Base-by-base conservation (phyloP, 1,284 basidiomycete genomes). In the Somion occarium region DNA sequence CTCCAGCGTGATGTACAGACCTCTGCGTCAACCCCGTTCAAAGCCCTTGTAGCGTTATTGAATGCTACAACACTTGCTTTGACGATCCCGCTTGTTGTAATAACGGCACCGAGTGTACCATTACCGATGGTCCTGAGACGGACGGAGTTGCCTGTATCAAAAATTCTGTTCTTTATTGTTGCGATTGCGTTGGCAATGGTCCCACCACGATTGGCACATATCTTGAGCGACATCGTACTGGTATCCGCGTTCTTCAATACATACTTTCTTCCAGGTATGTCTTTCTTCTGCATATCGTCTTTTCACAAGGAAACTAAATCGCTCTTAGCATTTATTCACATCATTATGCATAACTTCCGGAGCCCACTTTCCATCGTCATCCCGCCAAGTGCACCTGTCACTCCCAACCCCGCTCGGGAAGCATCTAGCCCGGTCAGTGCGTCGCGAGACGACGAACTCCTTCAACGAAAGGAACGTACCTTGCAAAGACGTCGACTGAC, bases 381-480 rank as follows among this genome's bases (percentile, higher is more conserved):
- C 15, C 80, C 83, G 3, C 71, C 74, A 18, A 62, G 61, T 44
- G 70, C 59, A n/a, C 60, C 61, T 0, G 56, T 42, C 27, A 61
- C 65, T 38, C 49, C 53, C 26, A 41, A 25, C 49, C 19, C 49
- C 19, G 22, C 49, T 12, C 30, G 7, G 7, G 7, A 7, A 7
- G 30, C 30, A 15, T 34, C 30, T 7, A 34, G 30, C 30, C 42
- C 42, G 9, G 61, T 61, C 30, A 53, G 53, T 38, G 52, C 59
- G 39, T 62, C 66, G 27, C 53, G 61, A 46, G 61, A 71, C 45
- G 84, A 88, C 59, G 79, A 83, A 47, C 75, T 91, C 23, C 69
- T 91, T 38, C 77, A 85, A 58, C 75, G 86, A 54, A 91, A 91
- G 68, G 88, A 91, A 65, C 73, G 78, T 46, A 78, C 79, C 26